Percentiles rank a stretch among this genome's conserved stretches.
Evolutionary conservation across 1,284 basidiomycete genomes (phyloP).

Genomic region (Leccinum angustisporum): DNA sequence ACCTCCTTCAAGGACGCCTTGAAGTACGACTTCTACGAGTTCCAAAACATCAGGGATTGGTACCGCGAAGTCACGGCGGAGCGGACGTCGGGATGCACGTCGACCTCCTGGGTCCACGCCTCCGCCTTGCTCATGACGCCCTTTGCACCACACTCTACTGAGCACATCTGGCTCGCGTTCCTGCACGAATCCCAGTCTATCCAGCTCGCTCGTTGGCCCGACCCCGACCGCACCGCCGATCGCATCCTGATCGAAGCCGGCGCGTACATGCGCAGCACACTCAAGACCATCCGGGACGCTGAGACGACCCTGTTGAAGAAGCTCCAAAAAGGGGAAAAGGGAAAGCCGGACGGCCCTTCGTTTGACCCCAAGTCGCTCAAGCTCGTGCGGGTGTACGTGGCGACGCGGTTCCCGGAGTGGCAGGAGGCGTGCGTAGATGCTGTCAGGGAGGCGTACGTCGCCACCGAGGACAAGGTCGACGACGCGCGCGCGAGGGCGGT

Average conservation of each 20-base stretch:
- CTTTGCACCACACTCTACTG: slow-evolving; percentile 93
- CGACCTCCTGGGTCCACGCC: slow-evolving; percentile 81
- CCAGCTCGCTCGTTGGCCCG: slow-evolving; percentile 83
- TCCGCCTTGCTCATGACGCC: slow-evolving; percentile 84
- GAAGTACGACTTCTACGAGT: slow-evolving; percentile 95
- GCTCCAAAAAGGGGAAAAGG: slow-evolving; percentile 63
- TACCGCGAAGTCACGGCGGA: slow-evolving; percentile 88
- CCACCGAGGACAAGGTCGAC: slow-evolving; percentile 68
- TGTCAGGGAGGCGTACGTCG: slow-evolving; percentile 71
- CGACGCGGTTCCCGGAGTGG: slow-evolving; percentile 92
- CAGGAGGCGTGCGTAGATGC: slow-evolving; percentile 82
- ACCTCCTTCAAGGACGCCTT: slow-evolving; percentile 95
- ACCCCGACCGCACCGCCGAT: slow-evolving; percentile 55
- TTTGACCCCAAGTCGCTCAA: slow-evolving; percentile 87
- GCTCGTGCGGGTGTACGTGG: slow-evolving; percentile 86
- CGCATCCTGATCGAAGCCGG: slow-evolving; percentile 69
- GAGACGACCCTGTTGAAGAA: slow-evolving; percentile 81
- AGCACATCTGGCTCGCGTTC: slow-evolving; percentile 84
- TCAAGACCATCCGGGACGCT: slow-evolving; percentile 90
- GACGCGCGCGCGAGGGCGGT: slow-evolving; percentile 76
- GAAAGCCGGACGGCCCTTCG: slow-evolving; percentile 40
- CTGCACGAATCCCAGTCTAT: slow-evolving; percentile 77
- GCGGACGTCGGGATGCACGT: slow-evolving; percentile 85
- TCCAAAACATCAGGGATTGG: slow-evolving; percentile 92
- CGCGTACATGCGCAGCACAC: slow-evolving; percentile 80